Percentiles rank a stretch among this genome's conserved stretches.
phyloP scores from a whole-genome alignment of 192 early-diverging fungal genomes.

The Podila epicladia region DNA sequence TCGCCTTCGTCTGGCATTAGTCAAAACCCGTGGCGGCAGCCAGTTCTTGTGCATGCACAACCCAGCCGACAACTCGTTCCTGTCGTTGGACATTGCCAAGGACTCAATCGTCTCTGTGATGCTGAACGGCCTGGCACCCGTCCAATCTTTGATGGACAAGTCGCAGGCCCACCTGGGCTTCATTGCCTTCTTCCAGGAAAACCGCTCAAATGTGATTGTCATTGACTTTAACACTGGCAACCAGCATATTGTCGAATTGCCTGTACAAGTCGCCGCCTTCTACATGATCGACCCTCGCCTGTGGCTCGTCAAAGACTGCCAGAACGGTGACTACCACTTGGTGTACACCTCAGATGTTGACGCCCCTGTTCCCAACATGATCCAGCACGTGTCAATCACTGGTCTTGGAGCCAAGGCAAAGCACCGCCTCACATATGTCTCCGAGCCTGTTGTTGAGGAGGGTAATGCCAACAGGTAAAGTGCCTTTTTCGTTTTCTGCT shows the following conservation, averaged over 20 bases:
- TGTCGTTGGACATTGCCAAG: constrained; percentile 62
- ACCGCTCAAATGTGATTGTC: constrained; percentile 53
- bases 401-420: constrained; percentile 49
- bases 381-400: constrained; percentile 34
- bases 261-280: constrained; percentile 55
- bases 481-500: not conserved
- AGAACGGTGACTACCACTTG: constrained; percentile 47
- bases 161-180: constrained; percentile 40
- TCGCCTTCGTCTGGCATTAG: constrained; percentile 56
- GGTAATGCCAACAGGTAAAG: constrained; percentile 30
- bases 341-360: constrained; percentile 36
- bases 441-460: constrained; percentile 19
- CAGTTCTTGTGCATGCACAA: constrained; percentile 69
- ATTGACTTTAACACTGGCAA: constrained; percentile 65
- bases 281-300: constrained; percentile 52
- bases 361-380: constrained; percentile 23
- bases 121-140: constrained; percentile 34
- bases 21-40: constrained; percentile 36
- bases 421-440: constrained; percentile 47
- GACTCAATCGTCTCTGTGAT: constrained; percentile 60
- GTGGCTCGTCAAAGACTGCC: constrained; percentile 60
- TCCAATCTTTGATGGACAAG: constrained; percentile 44
- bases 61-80: constrained; percentile 64
- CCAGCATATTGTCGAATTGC: constrained; percentile 60
- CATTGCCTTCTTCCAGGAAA: constrained; percentile 65